Evolutionary conservation across 805 yeast species (phyloP).

Genomic region (Brettanomyces bruxellensis): DNA sequence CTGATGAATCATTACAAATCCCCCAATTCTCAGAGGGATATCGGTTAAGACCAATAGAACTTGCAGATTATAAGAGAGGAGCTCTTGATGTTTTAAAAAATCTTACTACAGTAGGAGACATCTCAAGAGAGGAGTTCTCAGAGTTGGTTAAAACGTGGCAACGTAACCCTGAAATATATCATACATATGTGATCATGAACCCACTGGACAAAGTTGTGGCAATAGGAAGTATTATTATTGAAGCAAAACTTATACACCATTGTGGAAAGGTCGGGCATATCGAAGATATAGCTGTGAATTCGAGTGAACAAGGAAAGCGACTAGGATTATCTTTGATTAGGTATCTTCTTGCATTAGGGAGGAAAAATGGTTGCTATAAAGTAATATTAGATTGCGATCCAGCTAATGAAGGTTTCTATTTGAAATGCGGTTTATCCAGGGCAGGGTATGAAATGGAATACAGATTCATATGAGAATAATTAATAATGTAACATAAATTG

Average conservation of each 20-base stretch:
- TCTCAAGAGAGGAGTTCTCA: conserved; percentile 41
- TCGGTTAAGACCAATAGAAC: conserved; percentile 46
- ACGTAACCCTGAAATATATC: conserved; percentile 42
- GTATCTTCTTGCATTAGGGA: conserved; percentile 51
- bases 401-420: conserved; percentile 77
- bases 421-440: conserved; percentile 69
- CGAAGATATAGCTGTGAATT: conserved; percentile 83
- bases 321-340: conserved; percentile 65
- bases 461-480: conserved; percentile 26
- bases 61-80: conserved; percentile 52
- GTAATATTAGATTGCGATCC: conserved; percentile 82
- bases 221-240: conserved; percentile 74
- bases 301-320: conserved; percentile 71
- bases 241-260: conserved; percentile 72
- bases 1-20: neutral
- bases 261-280: conserved; percentile 88
- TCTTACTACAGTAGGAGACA: conserved; percentile 77
- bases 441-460: conserved; percentile 66
- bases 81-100: conserved; percentile 54
- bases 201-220: conserved; percentile 54
- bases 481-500: neutral
- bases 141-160: conserved; percentile 53
- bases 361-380: conserved; percentile 67
- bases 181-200: conserved; percentile 60
- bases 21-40: conserved; percentile 50